Evolutionary conservation across 164 flowering plant species (phyloP).

Genomic region (Amborella trichopoda): DNA sequence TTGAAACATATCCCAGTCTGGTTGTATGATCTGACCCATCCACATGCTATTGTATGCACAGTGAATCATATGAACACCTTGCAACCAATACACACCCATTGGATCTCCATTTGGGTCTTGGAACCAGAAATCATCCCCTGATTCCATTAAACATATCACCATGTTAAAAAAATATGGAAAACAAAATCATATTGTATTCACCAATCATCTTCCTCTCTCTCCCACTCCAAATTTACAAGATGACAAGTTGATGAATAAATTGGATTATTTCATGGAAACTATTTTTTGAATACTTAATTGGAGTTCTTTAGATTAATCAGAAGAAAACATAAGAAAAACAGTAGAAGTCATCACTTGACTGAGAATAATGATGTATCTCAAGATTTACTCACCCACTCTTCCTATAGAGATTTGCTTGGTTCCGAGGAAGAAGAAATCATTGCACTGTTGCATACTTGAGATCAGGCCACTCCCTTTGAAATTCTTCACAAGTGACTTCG

Average conservation of each 20-base stretch:
- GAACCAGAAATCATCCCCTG: slow-evolving; percentile 97
- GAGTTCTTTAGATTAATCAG: not conserved
- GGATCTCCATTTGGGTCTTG: slow-evolving; percentile 92
- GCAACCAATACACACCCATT: slow-evolving; percentile 83
- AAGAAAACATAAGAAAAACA: not conserved
- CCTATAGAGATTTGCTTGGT: slow-evolving; percentile 70
- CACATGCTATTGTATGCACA: slow-evolving; percentile 90
- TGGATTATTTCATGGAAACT: no score
- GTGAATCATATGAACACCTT: slow-evolving; percentile 89
- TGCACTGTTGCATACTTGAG: slow-evolving; percentile 88
- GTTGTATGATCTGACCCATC: slow-evolving; percentile 87
- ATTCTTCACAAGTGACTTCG: slow-evolving; percentile 54
- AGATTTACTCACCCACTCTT: slow-evolving; percentile 55
- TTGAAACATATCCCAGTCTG: slow-evolving; percentile 98
- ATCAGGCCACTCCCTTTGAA: slow-evolving; percentile 74
- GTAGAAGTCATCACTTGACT: not conserved
- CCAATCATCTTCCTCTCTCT: not conserved
- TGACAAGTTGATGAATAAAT: no score
- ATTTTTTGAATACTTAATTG: no score
- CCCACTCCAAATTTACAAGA: not conserved
- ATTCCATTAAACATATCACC: not conserved
- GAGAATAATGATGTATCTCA: not conserved
- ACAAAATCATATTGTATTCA: no score
- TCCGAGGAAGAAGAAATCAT: slow-evolving; percentile 83
- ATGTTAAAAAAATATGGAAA: no score